These are phyloP conservation scores for Exophiala lecanii-corni DNA, from an alignment of 2,329 filamentous ascomycete genomes.

Conservation along the genomic window DNA sequence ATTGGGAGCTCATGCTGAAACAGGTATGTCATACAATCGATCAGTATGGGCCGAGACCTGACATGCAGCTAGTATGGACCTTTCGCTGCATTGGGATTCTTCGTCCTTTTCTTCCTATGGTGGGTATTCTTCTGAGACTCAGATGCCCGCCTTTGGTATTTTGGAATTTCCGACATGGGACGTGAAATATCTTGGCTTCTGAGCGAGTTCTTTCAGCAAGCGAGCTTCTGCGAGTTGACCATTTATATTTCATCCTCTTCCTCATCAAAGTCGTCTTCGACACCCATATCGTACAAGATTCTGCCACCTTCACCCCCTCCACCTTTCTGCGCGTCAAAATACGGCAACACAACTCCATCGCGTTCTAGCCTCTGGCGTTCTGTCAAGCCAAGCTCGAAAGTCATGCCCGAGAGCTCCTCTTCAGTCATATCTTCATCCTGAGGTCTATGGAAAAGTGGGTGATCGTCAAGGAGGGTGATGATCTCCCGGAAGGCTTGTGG, in stretches of 20 bases:
- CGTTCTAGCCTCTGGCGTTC: conserved; percentile 84
- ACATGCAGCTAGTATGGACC: conserved; percentile 91
- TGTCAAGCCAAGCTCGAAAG: conserved; percentile 81
- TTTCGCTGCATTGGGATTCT: conserved; percentile 72
- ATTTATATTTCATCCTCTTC: conserved; percentile 83
- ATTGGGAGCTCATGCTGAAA: conserved; percentile 94
- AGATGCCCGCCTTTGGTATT: too few species aligned
- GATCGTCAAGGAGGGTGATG: conserved; percentile 66
- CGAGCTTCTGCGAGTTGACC: neutral
- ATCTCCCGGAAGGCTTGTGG: conserved; percentile 44
- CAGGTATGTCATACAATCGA: conserved; percentile 54
- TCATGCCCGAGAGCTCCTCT: conserved; percentile 61
- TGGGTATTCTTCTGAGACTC: conserved; percentile 85
- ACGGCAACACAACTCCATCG: conserved; percentile 86
- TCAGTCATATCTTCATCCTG: conserved; percentile 37
- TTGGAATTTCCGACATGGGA: neutral
- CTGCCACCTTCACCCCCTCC: conserved; percentile 78
- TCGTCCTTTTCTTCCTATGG: conserved; percentile 83
- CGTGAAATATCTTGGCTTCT: too few species aligned
- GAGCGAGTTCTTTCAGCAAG: neutral
- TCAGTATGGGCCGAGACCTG: too few species aligned
- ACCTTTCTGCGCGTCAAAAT: conserved; percentile 91
- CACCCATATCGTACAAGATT: conserved; percentile 94
- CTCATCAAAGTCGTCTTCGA: conserved; percentile 94
- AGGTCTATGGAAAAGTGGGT: conserved; percentile 60